Percentiles rank a stretch among this genome's conserved stretches.
Conservation (phyloP, 371 early-diverging fungal species). For the Rhizomucor pusillus region DNA sequence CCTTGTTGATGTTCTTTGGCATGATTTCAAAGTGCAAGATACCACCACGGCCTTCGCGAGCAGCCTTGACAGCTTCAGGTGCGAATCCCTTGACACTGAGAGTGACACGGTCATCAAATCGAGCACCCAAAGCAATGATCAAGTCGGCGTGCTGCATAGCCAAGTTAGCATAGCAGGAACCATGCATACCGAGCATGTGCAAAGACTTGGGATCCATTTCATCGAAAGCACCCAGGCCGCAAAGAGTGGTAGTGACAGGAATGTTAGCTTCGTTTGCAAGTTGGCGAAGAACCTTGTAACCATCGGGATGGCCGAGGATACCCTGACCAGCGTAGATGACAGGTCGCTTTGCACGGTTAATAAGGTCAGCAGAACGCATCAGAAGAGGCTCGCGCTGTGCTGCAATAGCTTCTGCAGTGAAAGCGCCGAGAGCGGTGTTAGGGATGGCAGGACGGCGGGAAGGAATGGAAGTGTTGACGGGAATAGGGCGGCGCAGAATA, state of each 20-base stretch:
- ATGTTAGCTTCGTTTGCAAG: slow-evolving; percentile 86
- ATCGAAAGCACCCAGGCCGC: slow-evolving; percentile 91
- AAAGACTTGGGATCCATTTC: slow-evolving; percentile 86
- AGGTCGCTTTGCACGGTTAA: slow-evolving; percentile 89
- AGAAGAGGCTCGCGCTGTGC: slow-evolving; percentile 51
- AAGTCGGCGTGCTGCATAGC: slow-evolving; percentile 96
- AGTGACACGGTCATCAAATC: slow-evolving; percentile 99
- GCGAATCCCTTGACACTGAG: slow-evolving; percentile 84
- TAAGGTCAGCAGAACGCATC: slow-evolving; percentile 73
- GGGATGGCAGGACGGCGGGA: slow-evolving; percentile 55
- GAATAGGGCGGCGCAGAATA: slow-evolving; percentile 81
- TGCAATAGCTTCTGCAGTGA: slow-evolving; percentile 45
- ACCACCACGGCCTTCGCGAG: slow-evolving; percentile 86
- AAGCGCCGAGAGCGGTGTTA: slow-evolving; percentile 46
- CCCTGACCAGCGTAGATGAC: slow-evolving; percentile 96
- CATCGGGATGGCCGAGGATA: slow-evolving; percentile 78
- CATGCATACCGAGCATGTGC: slow-evolving; percentile 99
- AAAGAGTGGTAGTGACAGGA: slow-evolving; percentile 94
- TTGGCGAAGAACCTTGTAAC: slow-evolving; percentile 73
- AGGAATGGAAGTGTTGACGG: slow-evolving; percentile 65
- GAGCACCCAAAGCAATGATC: slow-evolving; percentile 94
- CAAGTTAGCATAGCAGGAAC: slow-evolving; percentile 94
- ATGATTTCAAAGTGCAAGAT: slow-evolving; percentile 98
- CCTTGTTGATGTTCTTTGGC: slow-evolving; percentile 99
- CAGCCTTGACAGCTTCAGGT: slow-evolving; percentile 89